Base-by-base conservation (phyloP, 257 asterid species). In the Nicotiana undulata region DNA sequence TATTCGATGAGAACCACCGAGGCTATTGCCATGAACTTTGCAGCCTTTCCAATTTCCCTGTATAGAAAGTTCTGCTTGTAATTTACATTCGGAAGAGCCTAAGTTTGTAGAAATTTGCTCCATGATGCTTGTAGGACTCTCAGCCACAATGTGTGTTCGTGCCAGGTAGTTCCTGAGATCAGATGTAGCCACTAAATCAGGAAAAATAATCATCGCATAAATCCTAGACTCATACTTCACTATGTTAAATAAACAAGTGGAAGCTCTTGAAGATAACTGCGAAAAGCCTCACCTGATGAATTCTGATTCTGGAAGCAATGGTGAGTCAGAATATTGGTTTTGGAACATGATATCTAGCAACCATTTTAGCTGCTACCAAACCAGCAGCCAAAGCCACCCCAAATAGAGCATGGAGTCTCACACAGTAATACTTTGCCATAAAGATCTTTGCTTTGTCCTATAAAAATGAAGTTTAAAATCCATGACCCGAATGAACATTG, bases 371-470 rank as follows among this genome's bases (percentile, higher is more conserved):
- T 16, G 85, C 90, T 82, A 92, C 93, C 81, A 94, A 68, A 51
- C 97, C 97, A 28, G 88, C 90, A 64, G 95, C 88, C 89, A 91
- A 83, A 80, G 97, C 93, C 56, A 86, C 87, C 79, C 97, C 98
- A 77, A 90, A 91, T 60, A 77, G 51, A 49, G 89, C 83, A 76
- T 94, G 97, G 79, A 94, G 85, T 83, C 97, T 87, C 95, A 94
- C 98, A 82, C 92, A 88, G 75, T 88, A 90, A 77, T 92, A 94
- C 66, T 92, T 94, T 6, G 97, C 93, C 94, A 92, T 86, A 77
- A 94, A 92, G 34, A 91, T 94, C 87, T 87, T 89, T 29, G 89
- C 52, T 79, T 85, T 86, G 80, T 94, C 97, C 98, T 92, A 64
- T 15, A 44, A 65, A 59, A 34, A 60, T 26, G 24, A 74, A 74